phyloP scores from a whole-genome alignment of 352 stramenopile genomes.

The Phytophthora europaea region DNA sequence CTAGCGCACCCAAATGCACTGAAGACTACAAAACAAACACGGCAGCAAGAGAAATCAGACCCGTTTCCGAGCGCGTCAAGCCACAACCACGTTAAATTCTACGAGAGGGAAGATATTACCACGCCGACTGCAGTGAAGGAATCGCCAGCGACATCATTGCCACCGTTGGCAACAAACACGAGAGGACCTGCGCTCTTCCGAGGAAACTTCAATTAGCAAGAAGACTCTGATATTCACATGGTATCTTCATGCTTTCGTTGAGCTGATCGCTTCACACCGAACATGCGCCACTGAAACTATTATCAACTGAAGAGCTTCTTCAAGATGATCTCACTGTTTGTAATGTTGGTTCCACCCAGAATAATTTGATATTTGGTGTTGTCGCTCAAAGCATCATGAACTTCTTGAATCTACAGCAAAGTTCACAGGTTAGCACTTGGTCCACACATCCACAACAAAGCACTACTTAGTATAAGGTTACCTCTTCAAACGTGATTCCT shows the following conservation, averaged over 20 bases:
- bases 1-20: constrained; percentile 59
- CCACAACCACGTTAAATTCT: constrained; percentile 24
- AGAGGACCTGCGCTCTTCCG: constrained; percentile 9
- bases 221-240: constrained; percentile 9
- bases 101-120: constrained; percentile 1
- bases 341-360: constrained; percentile 78
- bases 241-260: neutral
- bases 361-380: constrained; percentile 69
- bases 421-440: neutral
- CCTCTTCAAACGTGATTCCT: constrained; percentile 84
- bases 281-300: neutral
- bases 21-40: constrained; percentile 13
- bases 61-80: constrained; percentile 2
- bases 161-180: constrained; percentile 13
- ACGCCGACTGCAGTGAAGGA: constrained; percentile 2
- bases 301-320: constrained; percentile 60
- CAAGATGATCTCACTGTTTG: constrained; percentile 72
- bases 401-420: constrained; percentile 67
- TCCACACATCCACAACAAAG: neutral
- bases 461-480: neutral
- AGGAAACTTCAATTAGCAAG: constrained; percentile 21
- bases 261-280: neutral
- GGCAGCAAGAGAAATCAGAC: constrained; percentile 15
- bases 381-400: constrained; percentile 62
- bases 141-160: constrained; percentile 6